Conservation (phyloP, 345 rosid genomes). For the Brassica nigra region DNA sequence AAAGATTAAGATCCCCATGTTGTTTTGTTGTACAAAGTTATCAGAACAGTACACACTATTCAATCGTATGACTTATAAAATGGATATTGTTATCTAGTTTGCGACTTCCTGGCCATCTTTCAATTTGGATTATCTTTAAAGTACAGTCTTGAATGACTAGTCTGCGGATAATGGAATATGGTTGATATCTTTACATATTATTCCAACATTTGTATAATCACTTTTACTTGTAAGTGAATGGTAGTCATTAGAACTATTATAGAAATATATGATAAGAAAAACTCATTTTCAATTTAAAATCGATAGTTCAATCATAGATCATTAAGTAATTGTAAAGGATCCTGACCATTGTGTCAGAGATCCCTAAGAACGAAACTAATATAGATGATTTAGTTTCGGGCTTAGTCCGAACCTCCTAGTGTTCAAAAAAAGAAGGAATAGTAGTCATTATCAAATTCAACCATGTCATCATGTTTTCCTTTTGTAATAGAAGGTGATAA, state of each 20-base stretch:
- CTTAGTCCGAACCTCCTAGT: too few relatives aligned
- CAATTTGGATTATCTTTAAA: neutral
- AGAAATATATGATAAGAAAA: too few relatives aligned
- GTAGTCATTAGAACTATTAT: neutral
- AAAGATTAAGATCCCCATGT: conserved; percentile 12
- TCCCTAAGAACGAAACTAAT: too few relatives aligned
- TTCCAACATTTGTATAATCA: neutral
- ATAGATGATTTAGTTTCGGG: too few relatives aligned
- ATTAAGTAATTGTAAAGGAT: too few relatives aligned
- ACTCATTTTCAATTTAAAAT: too few relatives aligned
- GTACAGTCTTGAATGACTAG: neutral
- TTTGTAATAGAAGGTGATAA: neutral
- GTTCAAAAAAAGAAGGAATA: neutral
- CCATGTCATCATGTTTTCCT: neutral
- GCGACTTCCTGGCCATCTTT: neutral
- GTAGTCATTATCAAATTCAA: conserved; percentile 3
- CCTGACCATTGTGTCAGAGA: too few relatives aligned
- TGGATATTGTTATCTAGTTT: neutral
- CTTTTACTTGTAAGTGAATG: neutral
- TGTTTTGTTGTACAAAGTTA: conserved; percentile 36
- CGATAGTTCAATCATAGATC: too few relatives aligned
- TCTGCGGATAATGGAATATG: neutral
- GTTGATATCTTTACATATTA: neutral
- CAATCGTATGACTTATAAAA: neutral
- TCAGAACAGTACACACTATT: conserved; percentile 6